Evolutionary conservation across 805 yeast species (phyloP).

Genomic region (Metschnikowia noctiluminum): DNA sequence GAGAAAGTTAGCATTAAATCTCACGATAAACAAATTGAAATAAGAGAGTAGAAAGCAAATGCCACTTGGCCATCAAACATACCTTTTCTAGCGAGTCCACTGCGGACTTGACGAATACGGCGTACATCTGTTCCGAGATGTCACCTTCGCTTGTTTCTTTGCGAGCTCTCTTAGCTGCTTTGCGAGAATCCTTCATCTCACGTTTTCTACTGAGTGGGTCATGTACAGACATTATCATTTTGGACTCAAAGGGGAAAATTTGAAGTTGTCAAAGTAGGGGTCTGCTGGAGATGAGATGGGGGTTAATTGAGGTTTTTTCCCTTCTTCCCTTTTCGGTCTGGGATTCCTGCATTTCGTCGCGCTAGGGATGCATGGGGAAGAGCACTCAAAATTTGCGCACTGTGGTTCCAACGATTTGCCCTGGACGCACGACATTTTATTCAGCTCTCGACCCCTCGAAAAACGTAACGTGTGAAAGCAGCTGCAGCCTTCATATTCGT

Average conservation of each 20-base stretch:
- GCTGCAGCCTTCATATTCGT: too few relatives aligned
- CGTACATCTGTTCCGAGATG: constrained; percentile 39
- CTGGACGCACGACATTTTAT: too few relatives aligned
- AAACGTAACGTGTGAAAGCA: too few relatives aligned
- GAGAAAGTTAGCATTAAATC: constrained; percentile 21
- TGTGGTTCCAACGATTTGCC: neutral
- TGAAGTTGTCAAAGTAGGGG: too few relatives aligned
- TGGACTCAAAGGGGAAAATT: neutral
- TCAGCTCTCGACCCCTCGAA: too few relatives aligned
- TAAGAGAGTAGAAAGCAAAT: neutral
- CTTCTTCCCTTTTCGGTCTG: neutral
- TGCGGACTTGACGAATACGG: constrained; percentile 58
- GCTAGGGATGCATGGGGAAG: neutral
- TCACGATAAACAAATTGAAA: neutral
- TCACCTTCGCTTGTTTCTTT: constrained; percentile 16
- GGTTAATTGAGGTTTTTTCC: neutral
- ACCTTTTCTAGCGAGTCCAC: constrained; percentile 63
- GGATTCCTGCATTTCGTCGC: neutral
- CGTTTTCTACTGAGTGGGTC: constrained; percentile 37
- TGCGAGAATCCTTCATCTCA: constrained; percentile 15
- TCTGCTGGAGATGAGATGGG: constrained; percentile 8
- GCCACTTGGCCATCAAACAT: constrained; percentile 18
- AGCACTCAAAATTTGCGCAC: neutral
- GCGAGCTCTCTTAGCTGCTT: constrained; percentile 19
- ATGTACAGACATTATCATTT: constrained; percentile 38